phyloP scores from a whole-genome alignment of 306 rosid genomes.

The Canavalia ensiformis region DNA sequence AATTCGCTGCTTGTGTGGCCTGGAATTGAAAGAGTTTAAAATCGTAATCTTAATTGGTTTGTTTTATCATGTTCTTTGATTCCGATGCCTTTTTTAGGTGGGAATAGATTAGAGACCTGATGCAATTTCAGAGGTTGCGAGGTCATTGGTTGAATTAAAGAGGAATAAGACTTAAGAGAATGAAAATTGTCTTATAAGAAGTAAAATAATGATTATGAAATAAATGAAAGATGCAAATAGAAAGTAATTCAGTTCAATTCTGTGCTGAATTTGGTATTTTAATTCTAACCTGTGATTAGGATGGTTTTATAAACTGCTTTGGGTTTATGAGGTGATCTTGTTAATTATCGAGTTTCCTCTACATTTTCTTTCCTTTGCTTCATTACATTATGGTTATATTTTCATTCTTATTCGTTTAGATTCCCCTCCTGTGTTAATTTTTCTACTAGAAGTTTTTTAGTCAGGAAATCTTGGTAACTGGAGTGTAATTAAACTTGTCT shows the following conservation, averaged over 20 bases:
- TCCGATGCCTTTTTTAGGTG: neutral
- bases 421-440: neutral
- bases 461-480: neutral
- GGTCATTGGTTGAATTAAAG: neutral
- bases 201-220: neutral
- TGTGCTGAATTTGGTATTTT: neutral
- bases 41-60: neutral
- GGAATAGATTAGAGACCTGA: neutral
- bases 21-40: neutral
- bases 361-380: neutral
- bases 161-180: neutral
- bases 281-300: neutral
- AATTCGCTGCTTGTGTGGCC: slow-evolving; percentile 7
- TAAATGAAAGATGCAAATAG: neutral
- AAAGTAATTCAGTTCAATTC: neutral
- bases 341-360: neutral
- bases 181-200: neutral
- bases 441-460: neutral
- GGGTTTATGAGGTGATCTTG: neutral
- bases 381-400: too few species aligned
- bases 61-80: neutral
- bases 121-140: neutral
- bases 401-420: too few species aligned
- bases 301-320: slow-evolving; percentile 1
- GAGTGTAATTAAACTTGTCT: neutral